Evolutionary conservation across 495 filamentous ascomycete species (phyloP), one percentile per base, ranked within the genome.

Genomic region (Viridothelium virens): DNA sequence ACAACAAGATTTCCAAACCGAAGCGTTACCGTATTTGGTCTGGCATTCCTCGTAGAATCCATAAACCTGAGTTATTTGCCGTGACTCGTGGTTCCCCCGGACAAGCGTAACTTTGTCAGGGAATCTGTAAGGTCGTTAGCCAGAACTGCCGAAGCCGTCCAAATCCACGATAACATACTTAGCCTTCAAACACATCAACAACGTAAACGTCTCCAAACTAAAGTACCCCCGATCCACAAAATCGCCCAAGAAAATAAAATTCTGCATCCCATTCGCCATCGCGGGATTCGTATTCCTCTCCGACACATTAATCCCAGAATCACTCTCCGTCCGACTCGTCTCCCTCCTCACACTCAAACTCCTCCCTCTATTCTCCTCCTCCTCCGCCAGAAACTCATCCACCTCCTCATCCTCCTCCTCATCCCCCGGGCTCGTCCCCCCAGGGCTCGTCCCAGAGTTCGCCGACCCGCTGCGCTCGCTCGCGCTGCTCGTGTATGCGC

Each of bases 41-140:
- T 96, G 90, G 77, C 94, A 98, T 73, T 98, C 94, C 72, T 97
- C 94, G 80, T 97, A 97, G 79, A 98, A 98, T 2, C 94, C 94
- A 72, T 98, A 98, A 4, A 98, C 94, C 75, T 97, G 93, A 9
- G 94, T 98, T 67, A 98, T 98, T 74, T 98, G 94, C 16, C 94
- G 87, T 18, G 93, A 97, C 73, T 98, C 94, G 75, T 98, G 94
- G 72, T 98, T 98, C 38, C 94, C 94, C 44, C 94, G 92, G 38
- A 98, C 92, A 47, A 98, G 85, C 11, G 96, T 96, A 69, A 98
- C 91, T 62, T 89, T 84, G 74, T 97, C 92, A 34, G 94, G 95
- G 75, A 91, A 96, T 81, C 92, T 97, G 64, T 12, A 38, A 16
- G 36, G 2, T 25, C 25, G 65, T 73, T 50, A 73, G 66, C 61